These are phyloP conservation scores for Rubia balearica DNA, from an alignment of 305 asterid species.

Conservation along the genomic window DNA sequence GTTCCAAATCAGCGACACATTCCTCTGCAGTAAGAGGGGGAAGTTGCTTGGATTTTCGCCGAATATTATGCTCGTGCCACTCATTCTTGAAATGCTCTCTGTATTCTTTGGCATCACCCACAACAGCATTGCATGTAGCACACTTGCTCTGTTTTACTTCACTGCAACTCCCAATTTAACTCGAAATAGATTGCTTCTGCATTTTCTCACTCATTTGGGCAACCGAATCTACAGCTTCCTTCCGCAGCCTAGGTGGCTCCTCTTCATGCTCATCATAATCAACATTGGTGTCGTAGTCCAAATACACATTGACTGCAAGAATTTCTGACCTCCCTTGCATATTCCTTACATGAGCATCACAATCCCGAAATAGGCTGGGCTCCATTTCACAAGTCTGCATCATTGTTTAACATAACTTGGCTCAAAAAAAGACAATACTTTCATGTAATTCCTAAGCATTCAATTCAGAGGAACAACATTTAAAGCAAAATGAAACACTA, in stretches of 20 bases:
- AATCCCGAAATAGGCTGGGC: constrained; percentile 50
- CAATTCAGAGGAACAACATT: not conserved
- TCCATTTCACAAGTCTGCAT: constrained; percentile 52
- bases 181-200: constrained; percentile 45
- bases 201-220: constrained; percentile 39
- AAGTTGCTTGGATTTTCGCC: constrained; percentile 57
- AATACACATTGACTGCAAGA: constrained; percentile 67
- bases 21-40: constrained; percentile 65
- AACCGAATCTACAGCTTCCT: constrained; percentile 24
- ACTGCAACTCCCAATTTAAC: constrained; percentile 34
- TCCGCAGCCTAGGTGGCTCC: constrained; percentile 31
- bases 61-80: constrained; percentile 72
- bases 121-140: constrained; percentile 60
- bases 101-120: constrained; percentile 58
- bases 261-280: constrained; percentile 64
- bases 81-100: constrained; percentile 79
- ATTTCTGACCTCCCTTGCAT: constrained; percentile 75
- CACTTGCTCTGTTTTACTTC: constrained; percentile 63
- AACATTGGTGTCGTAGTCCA: constrained; percentile 49
- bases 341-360: constrained; percentile 57
- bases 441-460: not conserved
- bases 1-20: constrained; percentile 52
- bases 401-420: constrained; percentile 1
- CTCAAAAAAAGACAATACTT: constrained; percentile 28
- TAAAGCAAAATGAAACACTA: not conserved